phyloP scores from a whole-genome alignment of 441 rosid genomes.

The Bocquillonia castaneifolia region DNA sequence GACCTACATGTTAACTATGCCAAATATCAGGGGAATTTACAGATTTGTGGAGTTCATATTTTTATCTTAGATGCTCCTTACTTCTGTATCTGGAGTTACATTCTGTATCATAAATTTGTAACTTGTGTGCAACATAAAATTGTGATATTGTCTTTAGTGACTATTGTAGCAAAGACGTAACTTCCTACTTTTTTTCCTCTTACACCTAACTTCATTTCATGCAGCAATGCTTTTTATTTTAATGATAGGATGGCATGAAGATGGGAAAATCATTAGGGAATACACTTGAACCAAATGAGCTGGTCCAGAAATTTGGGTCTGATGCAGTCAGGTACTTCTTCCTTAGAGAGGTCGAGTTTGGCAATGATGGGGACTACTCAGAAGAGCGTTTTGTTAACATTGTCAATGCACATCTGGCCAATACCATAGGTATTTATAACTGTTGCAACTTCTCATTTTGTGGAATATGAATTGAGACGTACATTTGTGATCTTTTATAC shows the following conservation, averaged over 20 bases:
- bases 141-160: neutral
- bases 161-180: conserved; percentile 15
- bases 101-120: neutral
- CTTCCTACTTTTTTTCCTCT: conserved; percentile 20
- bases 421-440: conserved; percentile 59
- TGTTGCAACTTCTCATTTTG: neutral
- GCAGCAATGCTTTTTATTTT: conserved; percentile 46
- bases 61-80: neutral
- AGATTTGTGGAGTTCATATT: neutral
- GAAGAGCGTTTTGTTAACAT: conserved; percentile 78
- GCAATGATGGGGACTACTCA: conserved; percentile 92
- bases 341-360: conserved; percentile 85
- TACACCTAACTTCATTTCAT: conserved; percentile 44
- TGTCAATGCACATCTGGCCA: conserved; percentile 95
- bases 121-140: neutral
- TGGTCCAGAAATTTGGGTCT: conserved; percentile 74
- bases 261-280: conserved; percentile 98
- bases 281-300: conserved; percentile 79
- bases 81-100: neutral
- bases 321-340: conserved; percentile 95
- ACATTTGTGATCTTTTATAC: conserved; percentile 3
- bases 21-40: neutral
- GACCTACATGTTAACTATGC: neutral
- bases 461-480: conserved; percentile 5
- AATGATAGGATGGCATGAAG: conserved; percentile 91